phyloP scores from a whole-genome alignment of 1,139 yeast species.

The Hyphopichia wangnamkhiaoensis region DNA sequence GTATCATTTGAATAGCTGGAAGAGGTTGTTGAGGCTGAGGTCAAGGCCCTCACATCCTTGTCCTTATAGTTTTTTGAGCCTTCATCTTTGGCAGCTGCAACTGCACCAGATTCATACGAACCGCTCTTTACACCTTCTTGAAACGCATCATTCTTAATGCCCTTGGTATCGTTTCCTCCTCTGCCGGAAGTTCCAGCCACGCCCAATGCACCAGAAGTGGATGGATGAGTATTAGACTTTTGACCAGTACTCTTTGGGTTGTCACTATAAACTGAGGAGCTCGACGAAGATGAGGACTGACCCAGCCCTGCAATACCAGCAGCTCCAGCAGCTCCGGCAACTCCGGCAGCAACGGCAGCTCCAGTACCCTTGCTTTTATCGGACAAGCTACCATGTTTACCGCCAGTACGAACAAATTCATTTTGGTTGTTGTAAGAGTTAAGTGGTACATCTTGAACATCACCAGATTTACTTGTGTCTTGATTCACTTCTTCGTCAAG shows the following conservation, averaged over 20 bases:
- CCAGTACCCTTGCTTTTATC: constrained; percentile 7
- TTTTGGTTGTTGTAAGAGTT: constrained; percentile 11
- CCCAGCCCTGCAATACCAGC: constrained; percentile 8
- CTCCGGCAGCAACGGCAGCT: constrained; percentile 10
- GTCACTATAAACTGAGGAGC: background rate
- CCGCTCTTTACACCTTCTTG: constrained; percentile 14
- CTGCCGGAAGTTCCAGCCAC: constrained; percentile 6
- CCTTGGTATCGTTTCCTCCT: background rate
- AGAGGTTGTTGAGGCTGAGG: background rate
- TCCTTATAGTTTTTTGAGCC: background rate
- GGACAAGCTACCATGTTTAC: constrained; percentile 13
- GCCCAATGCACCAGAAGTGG: constrained; percentile 7
- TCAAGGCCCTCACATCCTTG: background rate
- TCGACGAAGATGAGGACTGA: constrained; percentile 3
- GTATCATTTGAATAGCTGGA: constrained; percentile 1
- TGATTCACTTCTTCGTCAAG: constrained; percentile 9
- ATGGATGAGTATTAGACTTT: constrained; percentile 11
- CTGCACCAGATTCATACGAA: constrained; percentile 12
- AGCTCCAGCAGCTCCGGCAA: constrained; percentile 11
- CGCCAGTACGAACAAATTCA: constrained; percentile 16
- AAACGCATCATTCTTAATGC: background rate
- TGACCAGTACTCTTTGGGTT: no score
- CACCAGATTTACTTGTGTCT: constrained; percentile 3
- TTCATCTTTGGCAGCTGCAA: constrained; percentile 4
- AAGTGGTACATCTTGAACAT: constrained; percentile 15